These are phyloP conservation scores for Rhizophagus prolifer DNA, from an alignment of 192 early-diverging fungal genomes.

Conservation along the genomic window DNA sequence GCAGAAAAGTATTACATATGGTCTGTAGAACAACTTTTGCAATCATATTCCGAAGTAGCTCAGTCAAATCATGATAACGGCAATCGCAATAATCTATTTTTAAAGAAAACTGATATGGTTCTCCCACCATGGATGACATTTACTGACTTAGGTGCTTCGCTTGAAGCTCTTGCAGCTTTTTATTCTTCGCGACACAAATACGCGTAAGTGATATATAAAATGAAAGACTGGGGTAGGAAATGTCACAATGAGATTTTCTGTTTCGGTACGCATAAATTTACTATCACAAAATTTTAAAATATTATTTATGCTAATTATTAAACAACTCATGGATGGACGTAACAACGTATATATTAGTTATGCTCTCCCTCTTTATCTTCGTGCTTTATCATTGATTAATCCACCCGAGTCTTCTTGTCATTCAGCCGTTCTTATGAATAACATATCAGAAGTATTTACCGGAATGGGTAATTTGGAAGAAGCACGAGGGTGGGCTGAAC, in stretches of 20 bases:
- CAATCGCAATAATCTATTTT: conserved; percentile 32
- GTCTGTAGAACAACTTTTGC: conserved; percentile 55
- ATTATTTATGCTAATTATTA: conserved; percentile 5
- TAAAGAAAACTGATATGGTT: conserved; percentile 43
- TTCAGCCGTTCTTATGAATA: conserved; percentile 56
- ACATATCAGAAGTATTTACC: conserved; percentile 56
- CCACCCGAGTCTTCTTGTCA: conserved; percentile 45
- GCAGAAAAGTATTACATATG: conserved; percentile 58
- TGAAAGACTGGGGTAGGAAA: not conserved
- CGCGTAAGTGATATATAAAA: conserved; percentile 38
- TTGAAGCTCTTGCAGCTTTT: conserved; percentile 55
- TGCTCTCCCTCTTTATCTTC: conserved; percentile 56
- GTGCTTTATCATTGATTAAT: conserved; percentile 45
- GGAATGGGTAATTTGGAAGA: conserved; percentile 49
- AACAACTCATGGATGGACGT: not conserved
- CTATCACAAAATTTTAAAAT: not conserved
- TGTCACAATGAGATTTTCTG: not conserved
- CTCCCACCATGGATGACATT: conserved; percentile 56
- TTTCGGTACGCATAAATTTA: not conserved
- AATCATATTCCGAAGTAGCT: conserved; percentile 26
- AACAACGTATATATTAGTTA: conserved; percentile 33
- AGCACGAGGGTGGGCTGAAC: conserved; percentile 55
- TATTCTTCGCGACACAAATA: conserved; percentile 51
- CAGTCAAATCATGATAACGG: conserved; percentile 12
- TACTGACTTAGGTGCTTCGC: conserved; percentile 52